Conservation (phyloP, 2,329 filamentous ascomycete species). For the Neofusicoccum cordaticola region DNA sequence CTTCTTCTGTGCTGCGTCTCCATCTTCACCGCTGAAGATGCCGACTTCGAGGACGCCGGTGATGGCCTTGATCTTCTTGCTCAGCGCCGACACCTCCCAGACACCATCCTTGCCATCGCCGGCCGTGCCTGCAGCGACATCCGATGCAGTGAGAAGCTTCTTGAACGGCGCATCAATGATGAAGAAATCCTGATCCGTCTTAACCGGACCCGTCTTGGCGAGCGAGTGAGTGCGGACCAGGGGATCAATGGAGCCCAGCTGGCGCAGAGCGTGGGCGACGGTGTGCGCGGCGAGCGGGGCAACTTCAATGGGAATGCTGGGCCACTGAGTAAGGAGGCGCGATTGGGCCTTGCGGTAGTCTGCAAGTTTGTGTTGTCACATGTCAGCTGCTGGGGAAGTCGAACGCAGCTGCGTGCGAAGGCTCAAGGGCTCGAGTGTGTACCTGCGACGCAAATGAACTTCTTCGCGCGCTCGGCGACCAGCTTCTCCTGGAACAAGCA, state of each 20-base stretch:
- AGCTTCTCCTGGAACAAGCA: constrained; percentile 98
- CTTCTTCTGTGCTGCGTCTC: constrained; percentile 61
- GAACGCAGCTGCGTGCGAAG: neutral
- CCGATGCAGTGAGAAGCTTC: constrained; percentile 62
- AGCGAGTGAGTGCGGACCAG: constrained; percentile 69
- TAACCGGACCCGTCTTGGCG: constrained; percentile 77
- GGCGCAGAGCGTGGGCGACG: constrained; percentile 69
- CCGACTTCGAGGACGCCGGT: constrained; percentile 90
- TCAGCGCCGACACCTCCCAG: constrained; percentile 78
- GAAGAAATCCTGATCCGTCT: constrained; percentile 82
- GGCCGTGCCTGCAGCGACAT: constrained; percentile 44
- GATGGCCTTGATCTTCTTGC: constrained; percentile 72
- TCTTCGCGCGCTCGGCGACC: constrained; percentile 77
- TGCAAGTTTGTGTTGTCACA: constrained; percentile 27
- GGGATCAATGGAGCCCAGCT: constrained; percentile 70
- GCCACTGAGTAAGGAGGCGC: constrained; percentile 73
- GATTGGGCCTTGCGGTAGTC: constrained; percentile 88
- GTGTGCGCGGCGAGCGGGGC: constrained; percentile 77
- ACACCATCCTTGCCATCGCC: constrained; percentile 60
- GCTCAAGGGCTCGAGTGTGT: constrained; percentile 25
- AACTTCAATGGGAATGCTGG: constrained; percentile 87
- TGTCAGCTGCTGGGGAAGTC: neutral
- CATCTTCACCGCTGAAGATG: constrained; percentile 81
- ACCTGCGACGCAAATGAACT: constrained; percentile 86
- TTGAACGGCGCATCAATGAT: constrained; percentile 91